Percentiles rank a stretch among this genome's conserved stretches.
These are phyloP conservation scores for Pseudognaphalium luteoalbum DNA, from an alignment of 129 eudicot species.

Conservation along the genomic window DNA sequence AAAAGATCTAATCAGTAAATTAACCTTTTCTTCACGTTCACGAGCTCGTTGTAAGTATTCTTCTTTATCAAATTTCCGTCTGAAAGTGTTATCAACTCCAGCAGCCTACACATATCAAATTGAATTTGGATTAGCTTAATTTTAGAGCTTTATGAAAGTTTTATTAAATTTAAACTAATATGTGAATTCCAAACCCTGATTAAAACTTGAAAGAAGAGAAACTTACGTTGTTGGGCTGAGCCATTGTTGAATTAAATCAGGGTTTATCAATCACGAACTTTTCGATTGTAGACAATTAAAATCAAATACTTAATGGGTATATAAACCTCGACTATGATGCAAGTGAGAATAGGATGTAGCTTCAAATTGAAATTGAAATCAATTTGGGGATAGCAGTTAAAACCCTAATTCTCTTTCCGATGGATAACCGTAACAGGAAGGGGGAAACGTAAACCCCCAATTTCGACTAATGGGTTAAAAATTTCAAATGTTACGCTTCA, in stretches of 20 bases:
- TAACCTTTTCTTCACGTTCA: slow-evolving; percentile 82
- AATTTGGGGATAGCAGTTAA: neutral
- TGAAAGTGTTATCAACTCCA: slow-evolving; percentile 92
- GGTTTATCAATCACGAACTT: neutral
- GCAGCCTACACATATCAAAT: slow-evolving; percentile 48
- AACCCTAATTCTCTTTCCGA: neutral
- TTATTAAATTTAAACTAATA: no score
- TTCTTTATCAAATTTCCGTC: slow-evolving; percentile 86
- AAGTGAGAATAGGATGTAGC: neutral
- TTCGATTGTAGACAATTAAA: neutral
- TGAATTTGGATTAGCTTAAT: neutral
- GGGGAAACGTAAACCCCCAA: neutral
- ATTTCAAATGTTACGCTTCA: neutral
- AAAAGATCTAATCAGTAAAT: neutral
- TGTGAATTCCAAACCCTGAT: no score
- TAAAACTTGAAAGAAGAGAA: neutral
- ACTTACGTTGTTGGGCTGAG: slow-evolving; percentile 50
- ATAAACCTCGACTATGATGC: neutral
- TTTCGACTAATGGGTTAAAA: neutral
- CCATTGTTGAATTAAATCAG: slow-evolving; percentile 32
- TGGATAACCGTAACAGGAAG: neutral
- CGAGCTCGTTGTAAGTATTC: slow-evolving; percentile 96
- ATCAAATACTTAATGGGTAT: neutral
- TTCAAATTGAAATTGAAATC: neutral
- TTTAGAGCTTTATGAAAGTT: no score